These are phyloP conservation scores for Vitis hybrid DNA, from an alignment of 177 flowering plant species.

Conservation along the genomic window DNA sequence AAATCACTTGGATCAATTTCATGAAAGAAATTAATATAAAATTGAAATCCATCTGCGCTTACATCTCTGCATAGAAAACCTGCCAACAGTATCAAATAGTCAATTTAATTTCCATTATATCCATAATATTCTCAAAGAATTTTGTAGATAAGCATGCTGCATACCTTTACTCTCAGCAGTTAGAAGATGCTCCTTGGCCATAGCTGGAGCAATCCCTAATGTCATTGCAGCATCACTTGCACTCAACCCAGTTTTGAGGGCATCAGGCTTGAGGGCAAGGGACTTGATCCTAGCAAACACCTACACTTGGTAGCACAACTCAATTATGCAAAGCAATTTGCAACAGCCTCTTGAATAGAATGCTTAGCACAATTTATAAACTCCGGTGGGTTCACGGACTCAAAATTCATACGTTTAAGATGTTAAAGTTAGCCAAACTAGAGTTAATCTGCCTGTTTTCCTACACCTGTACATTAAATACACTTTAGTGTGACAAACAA, in stretches of 20 bases:
- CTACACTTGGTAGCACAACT: constrained; percentile 28
- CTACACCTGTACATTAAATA: too few relatives aligned
- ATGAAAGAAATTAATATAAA: constrained; percentile 72
- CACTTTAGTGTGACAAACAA: too few relatives aligned
- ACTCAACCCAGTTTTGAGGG: constrained; percentile 74
- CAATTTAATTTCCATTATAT: not conserved
- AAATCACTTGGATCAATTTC: constrained; percentile 59
- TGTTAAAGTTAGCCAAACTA: not conserved
- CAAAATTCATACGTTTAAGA: not conserved
- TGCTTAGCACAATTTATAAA: not conserved
- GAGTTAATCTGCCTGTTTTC: not conserved
- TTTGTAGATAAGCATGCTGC: too few relatives aligned
- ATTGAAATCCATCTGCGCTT: constrained; percentile 93
- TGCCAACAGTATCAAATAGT: constrained; percentile 28
- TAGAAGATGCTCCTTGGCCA: constrained; percentile 97
- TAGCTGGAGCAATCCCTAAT: constrained; percentile 93
- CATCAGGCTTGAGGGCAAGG: constrained; percentile 65
- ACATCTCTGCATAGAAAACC: constrained; percentile 90
- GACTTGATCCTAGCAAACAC: constrained; percentile 68
- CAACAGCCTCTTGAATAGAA: not conserved
- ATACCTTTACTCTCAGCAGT: constrained; percentile 90
- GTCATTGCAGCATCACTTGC: constrained; percentile 94
- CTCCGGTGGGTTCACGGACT: not conserved
- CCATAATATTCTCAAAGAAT: not conserved
- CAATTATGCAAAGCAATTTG: not conserved